Evolutionary conservation across 1,139 yeast genomes (phyloP).

Genomic region (Candida pseudoviswanathii): DNA sequence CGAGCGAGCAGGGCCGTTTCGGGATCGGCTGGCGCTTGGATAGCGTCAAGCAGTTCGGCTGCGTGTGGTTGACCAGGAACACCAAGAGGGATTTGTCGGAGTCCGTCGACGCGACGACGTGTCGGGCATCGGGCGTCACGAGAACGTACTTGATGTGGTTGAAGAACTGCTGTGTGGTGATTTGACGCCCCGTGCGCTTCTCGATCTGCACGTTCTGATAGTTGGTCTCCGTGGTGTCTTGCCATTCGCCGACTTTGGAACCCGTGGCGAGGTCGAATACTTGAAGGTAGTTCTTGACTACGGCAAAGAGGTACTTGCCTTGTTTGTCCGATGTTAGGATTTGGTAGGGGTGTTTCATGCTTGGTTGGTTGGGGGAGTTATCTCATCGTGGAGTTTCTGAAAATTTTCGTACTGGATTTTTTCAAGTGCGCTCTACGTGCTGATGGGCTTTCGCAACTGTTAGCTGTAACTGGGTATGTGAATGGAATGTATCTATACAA

Average conservation of each 20-base stretch:
- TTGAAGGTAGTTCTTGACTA: slow-evolving; percentile 58
- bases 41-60: slow-evolving; percentile 40
- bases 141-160: slow-evolving; percentile 66
- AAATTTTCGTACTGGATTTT: not conserved
- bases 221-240: slow-evolving; percentile 40
- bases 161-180: slow-evolving; percentile 53
- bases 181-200: slow-evolving; percentile 13
- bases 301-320: slow-evolving; percentile 53
- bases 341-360: slow-evolving; percentile 73
- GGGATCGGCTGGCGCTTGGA: slow-evolving; percentile 77
- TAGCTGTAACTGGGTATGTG: not conserved
- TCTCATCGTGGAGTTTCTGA: not conserved
- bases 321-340: slow-evolving; percentile 43
- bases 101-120: slow-evolving; percentile 72
- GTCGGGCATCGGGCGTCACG: slow-evolving; percentile 50
- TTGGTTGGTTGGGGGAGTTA: not conserved
- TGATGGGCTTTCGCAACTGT: not conserved
- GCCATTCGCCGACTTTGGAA: slow-evolving; percentile 55
- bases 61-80: slow-evolving; percentile 43
- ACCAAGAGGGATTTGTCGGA: slow-evolving; percentile 81
- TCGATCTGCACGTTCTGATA: slow-evolving; percentile 45
- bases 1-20: slow-evolving; percentile 84
- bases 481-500: not conserved
- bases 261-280: slow-evolving; percentile 45
- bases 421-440: not conserved